A percentile compares a stretch with the other conserved stretches of the same genome.
Evolutionary conservation across 306 rosid genomes (phyloP).

Genomic region (Quercus bicolor): DNA sequence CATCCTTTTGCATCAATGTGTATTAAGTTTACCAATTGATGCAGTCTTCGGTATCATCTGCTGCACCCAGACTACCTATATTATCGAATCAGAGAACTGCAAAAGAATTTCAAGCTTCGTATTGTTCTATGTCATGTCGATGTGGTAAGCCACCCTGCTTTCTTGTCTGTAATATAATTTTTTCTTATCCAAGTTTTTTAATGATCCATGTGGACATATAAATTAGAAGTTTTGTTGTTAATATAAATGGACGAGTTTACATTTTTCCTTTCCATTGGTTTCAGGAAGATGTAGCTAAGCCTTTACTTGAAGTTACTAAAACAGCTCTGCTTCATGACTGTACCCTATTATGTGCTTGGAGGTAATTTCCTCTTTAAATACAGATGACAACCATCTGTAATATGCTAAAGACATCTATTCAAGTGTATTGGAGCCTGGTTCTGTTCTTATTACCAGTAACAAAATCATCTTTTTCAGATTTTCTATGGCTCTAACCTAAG

Average conservation of each 20-base stretch:
- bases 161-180: not conserved
- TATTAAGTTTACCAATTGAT: conserved; percentile 29
- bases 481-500: not conserved
- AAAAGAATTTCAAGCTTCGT: conserved; percentile 89
- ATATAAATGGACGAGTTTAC: conserved; percentile 9
- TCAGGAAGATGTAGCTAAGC: conserved; percentile 93
- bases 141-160: conserved; percentile 54
- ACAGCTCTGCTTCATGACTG: conserved; percentile 96
- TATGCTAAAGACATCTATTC: conserved; percentile 4
- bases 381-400: conserved; percentile 4
- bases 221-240: not conserved
- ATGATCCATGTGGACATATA: conserved; percentile 2
- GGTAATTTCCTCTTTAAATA: conserved; percentile 43
- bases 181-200: conserved; percentile 14
- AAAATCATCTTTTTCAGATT: not conserved
- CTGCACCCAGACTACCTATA: conserved; percentile 93
- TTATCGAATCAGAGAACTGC: conserved; percentile 87
- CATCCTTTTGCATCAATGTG: conserved; percentile 5
- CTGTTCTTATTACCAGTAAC: conserved; percentile 9
- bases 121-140: conserved; percentile 87
- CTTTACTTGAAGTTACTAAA: conserved; percentile 94
- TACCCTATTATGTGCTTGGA: conserved; percentile 90
- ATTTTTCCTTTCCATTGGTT: conserved; percentile 25
- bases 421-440: conserved; percentile 2
- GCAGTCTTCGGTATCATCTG: conserved; percentile 97